Conservation (phyloP, 225 moss, liverwort and hornwort species). For the Polytrichum commune region DNA sequence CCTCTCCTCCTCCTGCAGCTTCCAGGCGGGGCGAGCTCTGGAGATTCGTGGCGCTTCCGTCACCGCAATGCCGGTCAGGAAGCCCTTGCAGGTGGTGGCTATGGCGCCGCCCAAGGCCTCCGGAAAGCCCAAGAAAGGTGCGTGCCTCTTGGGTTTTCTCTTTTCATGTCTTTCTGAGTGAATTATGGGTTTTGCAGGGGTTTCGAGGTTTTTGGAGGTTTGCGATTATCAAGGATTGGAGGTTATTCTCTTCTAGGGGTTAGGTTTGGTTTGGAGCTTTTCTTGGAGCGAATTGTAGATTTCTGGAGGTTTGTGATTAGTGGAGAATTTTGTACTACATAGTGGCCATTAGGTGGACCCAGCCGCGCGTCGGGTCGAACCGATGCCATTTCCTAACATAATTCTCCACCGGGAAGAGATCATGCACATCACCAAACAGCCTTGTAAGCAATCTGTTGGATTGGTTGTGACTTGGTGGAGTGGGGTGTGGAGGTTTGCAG, state of each 20-base stretch:
- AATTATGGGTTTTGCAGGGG: no score
- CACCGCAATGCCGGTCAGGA: constrained; percentile 7
- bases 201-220: neutral
- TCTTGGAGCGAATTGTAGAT: neutral
- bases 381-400: no score
- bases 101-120: constrained; percentile 48
- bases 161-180: no score
- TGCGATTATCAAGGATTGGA: neutral
- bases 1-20: neutral
- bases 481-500: constrained; percentile 40
- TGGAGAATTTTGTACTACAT: no score
- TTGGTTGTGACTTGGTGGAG: neutral
- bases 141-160: neutral
- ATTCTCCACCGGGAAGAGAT: no score
- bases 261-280: no score
- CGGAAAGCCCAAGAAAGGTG: constrained; percentile 44
- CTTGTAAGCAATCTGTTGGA: neutral
- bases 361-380: neutral
- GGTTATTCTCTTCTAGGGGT: no score
- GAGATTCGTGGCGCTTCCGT: neutral
- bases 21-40: neutral
- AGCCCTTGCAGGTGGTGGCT: constrained; percentile 33
- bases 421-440: no score
- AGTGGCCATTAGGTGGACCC: neutral
- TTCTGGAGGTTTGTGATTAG: neutral